Evolutionary conservation across 768 basidiomycete genomes (phyloP).

Genomic region (Cystofilobasidium capitatum): DNA sequence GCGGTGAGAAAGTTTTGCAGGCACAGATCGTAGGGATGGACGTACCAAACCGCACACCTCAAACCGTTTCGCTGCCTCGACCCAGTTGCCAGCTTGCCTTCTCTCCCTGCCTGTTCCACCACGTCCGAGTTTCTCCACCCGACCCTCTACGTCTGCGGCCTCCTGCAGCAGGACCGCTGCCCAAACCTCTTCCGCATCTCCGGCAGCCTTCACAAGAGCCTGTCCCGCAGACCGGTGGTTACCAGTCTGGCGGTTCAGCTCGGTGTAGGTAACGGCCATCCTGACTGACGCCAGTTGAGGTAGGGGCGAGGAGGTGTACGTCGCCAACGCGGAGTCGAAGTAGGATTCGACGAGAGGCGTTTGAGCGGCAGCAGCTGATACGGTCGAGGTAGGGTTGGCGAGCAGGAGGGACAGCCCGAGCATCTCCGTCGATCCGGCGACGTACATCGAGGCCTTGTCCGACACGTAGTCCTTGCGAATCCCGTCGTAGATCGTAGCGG

Average conservation of each 20-base stretch:
- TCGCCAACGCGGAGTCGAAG: constrained; percentile 38
- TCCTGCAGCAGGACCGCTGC: constrained; percentile 43
- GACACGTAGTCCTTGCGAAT: constrained; percentile 58
- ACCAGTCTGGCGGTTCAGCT: constrained; percentile 35
- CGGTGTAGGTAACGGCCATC: constrained; percentile 39
- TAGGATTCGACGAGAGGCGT: not conserved
- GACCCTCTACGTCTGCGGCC: constrained; percentile 35
- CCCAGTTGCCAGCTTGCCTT: constrained; percentile 38
- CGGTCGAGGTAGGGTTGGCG: constrained; percentile 29
- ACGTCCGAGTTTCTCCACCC: constrained; percentile 32
- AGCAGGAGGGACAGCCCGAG: constrained; percentile 36
- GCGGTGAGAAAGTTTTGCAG: no score
- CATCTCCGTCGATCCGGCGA: constrained; percentile 49
- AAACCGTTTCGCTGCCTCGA: constrained; percentile 41
- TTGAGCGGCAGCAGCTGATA: constrained; percentile 33
- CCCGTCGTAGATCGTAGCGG: constrained; percentile 72
- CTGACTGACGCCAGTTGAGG: constrained; percentile 37
- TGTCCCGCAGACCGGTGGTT: constrained; percentile 34
- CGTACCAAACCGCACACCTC: constrained; percentile 43
- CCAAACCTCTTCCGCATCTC: constrained; percentile 40
- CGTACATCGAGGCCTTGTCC: constrained; percentile 40
- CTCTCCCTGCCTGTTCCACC: constrained; percentile 22
- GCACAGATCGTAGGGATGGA: not conserved
- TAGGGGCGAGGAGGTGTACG: constrained; percentile 30
- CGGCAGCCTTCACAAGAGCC: constrained; percentile 37